Percentiles rank a stretch among this genome's conserved stretches.
Conservation (phyloP, 2,329 filamentous ascomycete genomes). For the Colletotrichum spinosum region DNA sequence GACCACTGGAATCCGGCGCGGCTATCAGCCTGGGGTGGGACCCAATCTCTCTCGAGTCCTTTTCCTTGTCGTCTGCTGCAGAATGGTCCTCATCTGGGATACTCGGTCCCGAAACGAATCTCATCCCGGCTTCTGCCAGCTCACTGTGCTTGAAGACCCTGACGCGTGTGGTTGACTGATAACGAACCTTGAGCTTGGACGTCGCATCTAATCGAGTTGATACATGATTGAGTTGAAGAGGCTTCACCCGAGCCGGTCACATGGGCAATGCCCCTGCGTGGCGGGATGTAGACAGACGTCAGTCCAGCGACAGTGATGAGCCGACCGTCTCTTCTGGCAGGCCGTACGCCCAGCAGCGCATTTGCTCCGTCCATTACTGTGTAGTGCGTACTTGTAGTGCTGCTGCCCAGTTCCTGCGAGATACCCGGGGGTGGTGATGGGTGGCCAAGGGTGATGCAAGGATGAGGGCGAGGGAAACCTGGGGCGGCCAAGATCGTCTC, state of each 20-base stretch:
- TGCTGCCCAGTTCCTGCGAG: too few relatives aligned
- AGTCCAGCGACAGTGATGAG: too few relatives aligned
- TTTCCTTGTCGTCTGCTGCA: conserved; percentile 8
- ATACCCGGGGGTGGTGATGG: conserved; percentile 1
- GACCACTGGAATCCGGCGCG: too few relatives aligned
- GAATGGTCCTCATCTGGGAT: conserved; percentile 8
- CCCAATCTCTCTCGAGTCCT: conserved; percentile 14
- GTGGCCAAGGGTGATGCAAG: conserved; percentile 30
- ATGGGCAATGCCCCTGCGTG: conserved; percentile 10
- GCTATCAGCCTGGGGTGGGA: conserved; percentile 16
- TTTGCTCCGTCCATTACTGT: too few relatives aligned
- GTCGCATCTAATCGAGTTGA: neutral
- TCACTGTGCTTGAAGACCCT: neutral
- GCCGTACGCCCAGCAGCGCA: too few relatives aligned
- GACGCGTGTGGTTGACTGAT: neutral
- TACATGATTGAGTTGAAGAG: neutral
- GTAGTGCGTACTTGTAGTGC: too few relatives aligned
- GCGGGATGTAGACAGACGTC: too few relatives aligned
- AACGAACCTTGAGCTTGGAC: neutral
- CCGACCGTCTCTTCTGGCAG: too few relatives aligned
- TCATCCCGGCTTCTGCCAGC: neutral
- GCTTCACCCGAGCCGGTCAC: neutral
- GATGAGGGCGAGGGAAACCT: conserved; percentile 25
- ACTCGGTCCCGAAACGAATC: conserved; percentile 21
- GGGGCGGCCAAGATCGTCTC: conserved; percentile 35